These are phyloP conservation scores for Citrus maxima DNA, from an alignment of 345 rosid genomes.

Conservation along the genomic window DNA sequence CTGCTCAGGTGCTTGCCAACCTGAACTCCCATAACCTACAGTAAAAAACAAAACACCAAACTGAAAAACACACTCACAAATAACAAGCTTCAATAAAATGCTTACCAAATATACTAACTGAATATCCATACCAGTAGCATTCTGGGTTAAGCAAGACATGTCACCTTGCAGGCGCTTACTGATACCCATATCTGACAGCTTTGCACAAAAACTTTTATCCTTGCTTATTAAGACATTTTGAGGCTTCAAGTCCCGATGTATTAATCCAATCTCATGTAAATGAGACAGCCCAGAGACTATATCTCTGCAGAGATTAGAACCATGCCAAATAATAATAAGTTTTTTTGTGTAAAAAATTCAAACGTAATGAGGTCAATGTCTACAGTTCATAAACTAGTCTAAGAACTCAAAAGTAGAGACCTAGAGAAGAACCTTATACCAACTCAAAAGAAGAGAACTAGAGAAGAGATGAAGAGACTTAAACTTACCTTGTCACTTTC, in stretches of 20 bases:
- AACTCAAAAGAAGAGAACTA: background rate
- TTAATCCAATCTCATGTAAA: slow-evolving; percentile 71
- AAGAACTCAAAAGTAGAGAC: background rate
- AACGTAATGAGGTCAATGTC: background rate
- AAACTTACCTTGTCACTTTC: slow-evolving; percentile 61
- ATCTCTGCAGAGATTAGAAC: slow-evolving; percentile 44
- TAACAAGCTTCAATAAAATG: background rate
- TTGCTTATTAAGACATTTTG: slow-evolving; percentile 72
- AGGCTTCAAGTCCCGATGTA: slow-evolving; percentile 80
- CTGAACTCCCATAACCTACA: slow-evolving; percentile 79
- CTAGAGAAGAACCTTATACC: background rate
- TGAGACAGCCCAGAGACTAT: slow-evolving; percentile 66
- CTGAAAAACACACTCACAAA: background rate
- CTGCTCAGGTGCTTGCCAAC: slow-evolving; percentile 91
- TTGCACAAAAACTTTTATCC: slow-evolving; percentile 56
- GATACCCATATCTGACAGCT: slow-evolving; percentile 84
- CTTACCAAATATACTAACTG: background rate
- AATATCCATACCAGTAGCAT: slow-evolving; percentile 53
- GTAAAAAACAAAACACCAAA: background rate
- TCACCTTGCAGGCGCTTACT: slow-evolving; percentile 64
- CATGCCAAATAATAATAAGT: slow-evolving; percentile 26
- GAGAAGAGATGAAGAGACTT: background rate
- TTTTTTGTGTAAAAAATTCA: background rate
- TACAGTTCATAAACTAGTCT: background rate
- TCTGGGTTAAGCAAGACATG: slow-evolving; percentile 57